phyloP scores from a whole-genome alignment of 2,329 filamentous ascomycete species.

The Alternaria triticimaculans region DNA sequence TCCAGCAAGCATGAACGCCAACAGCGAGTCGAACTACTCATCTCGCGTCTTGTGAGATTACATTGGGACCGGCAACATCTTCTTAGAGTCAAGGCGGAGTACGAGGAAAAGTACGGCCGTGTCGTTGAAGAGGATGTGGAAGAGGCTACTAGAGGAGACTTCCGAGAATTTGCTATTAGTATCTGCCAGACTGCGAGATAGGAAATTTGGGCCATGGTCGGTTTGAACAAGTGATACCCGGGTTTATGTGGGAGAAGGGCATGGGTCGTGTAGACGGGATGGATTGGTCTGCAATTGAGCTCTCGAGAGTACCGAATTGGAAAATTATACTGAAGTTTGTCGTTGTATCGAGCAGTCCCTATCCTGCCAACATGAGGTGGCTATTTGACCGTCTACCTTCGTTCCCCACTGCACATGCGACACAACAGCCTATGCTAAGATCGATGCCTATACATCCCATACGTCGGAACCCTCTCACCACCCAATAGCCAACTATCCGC shows the following conservation, averaged over 20 bases:
- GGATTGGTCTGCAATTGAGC: not conserved
- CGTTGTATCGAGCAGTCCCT: not conserved
- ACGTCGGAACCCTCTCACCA: not conserved
- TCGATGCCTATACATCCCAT: not conserved
- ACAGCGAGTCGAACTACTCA: slow-evolving; percentile 83
- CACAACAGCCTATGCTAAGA: not conserved
- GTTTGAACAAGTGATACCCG: not conserved
- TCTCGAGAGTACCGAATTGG: not conserved
- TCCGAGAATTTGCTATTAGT: slow-evolving; percentile 76
- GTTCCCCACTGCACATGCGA: not conserved
- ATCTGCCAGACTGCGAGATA: slow-evolving; percentile 53
- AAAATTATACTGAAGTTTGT: not conserved
- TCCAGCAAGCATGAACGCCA: slow-evolving; percentile 51
- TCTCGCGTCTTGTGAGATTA: slow-evolving; percentile 83
- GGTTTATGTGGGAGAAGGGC: not conserved
- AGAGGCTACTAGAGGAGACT: slow-evolving; percentile 77
- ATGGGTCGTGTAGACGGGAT: not conserved
- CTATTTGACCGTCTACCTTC: not conserved
- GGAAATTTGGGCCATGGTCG: not conserved
- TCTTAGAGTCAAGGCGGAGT: slow-evolving; percentile 78
- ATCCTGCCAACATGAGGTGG: not conserved
- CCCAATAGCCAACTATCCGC: slow-evolving; percentile 5
- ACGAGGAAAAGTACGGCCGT: slow-evolving; percentile 75
- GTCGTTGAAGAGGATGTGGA: slow-evolving; percentile 79
- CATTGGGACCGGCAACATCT: slow-evolving; percentile 93